phyloP scores from a whole-genome alignment of 345 rosid species.

The Laguncularia racemosa region DNA sequence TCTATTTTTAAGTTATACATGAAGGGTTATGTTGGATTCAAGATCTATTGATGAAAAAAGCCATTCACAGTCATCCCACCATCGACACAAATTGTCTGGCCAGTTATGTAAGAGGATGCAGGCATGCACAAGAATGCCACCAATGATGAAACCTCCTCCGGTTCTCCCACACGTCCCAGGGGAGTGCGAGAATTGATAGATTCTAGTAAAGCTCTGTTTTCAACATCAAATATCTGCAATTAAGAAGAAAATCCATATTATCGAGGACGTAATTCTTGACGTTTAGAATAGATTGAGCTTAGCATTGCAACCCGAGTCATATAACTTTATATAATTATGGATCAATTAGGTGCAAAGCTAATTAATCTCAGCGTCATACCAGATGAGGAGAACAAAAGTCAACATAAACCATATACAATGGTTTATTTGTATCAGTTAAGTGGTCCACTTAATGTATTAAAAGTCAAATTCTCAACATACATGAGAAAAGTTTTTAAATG shows the following conservation, averaged over 20 bases:
- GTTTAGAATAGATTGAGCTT: no score
- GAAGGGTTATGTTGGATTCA: neutral
- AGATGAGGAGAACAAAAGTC: no score
- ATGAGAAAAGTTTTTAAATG: no score
- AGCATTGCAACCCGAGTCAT: no score
- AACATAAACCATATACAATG: no score
- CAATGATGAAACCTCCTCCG: conserved; percentile 41
- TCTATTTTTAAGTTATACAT: neutral
- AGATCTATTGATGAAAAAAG: neutral
- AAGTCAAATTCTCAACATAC: no score
- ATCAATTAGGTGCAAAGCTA: no score
- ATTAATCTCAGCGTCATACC: no score
- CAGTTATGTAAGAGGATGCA: conserved; percentile 56
- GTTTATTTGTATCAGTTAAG: no score
- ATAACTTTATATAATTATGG: no score
- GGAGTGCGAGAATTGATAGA: conserved; percentile 29
- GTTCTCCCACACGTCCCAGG: conserved; percentile 35
- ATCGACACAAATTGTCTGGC: conserved; percentile 32
- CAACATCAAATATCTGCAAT: neutral
- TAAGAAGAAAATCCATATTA: neutral
- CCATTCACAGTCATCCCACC: neutral
- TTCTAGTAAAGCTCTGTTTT: conserved; percentile 13
- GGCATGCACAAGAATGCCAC: conserved; percentile 58
- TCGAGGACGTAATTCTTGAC: no score
- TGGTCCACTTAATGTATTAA: no score